A percentile compares a stretch with the other conserved stretches of the same genome.
Conservation (phyloP, 2,329 filamentous ascomycete genomes). For the Canariomyces notabilis region DNA sequence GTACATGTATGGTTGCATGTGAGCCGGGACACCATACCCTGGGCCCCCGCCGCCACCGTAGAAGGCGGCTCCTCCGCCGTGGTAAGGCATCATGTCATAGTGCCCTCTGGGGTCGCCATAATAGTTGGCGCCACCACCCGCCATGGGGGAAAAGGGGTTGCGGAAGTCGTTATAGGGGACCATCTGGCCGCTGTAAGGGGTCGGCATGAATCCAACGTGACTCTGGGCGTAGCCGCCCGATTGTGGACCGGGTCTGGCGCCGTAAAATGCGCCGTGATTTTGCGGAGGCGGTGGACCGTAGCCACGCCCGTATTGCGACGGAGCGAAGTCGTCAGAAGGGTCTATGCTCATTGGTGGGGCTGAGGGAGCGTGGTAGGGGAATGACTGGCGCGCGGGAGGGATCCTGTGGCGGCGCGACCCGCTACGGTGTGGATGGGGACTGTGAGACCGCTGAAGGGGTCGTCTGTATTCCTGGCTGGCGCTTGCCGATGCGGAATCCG, state of each 20-base stretch:
- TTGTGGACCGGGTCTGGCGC: conserved; percentile 24
- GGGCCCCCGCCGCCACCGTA: conserved; percentile 31
- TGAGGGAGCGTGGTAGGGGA: conserved; percentile 33
- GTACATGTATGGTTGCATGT: conserved; percentile 38
- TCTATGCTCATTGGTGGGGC: conserved; percentile 58
- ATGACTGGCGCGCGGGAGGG: conserved; percentile 31
- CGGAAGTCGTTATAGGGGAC: conserved; percentile 40
- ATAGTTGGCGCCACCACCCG: conserved; percentile 36
- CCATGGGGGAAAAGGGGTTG: conserved; percentile 43
- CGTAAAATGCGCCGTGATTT: conserved; percentile 29
- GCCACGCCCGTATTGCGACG: conserved; percentile 31
- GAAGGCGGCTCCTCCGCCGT: conserved; percentile 31
- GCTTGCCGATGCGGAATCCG: conserved; percentile 53
- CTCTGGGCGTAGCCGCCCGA: conserved; percentile 42
- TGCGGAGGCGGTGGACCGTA: conserved; percentile 32
- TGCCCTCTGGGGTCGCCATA: conserved; percentile 36
- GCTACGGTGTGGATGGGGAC: conserved; percentile 34
- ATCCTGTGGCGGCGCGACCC: conserved; percentile 36
- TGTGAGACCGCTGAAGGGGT: conserved; percentile 30
- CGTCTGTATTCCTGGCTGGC: conserved; percentile 33
- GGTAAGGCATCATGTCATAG: conserved; percentile 50
- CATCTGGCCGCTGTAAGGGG: conserved; percentile 39
- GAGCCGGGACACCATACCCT: conserved; percentile 28
- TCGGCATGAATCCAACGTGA: conserved; percentile 41
- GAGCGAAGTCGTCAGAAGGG: conserved; percentile 57